Percentiles rank a stretch among this genome's conserved stretches.
Evolutionary conservation across 352 stramenopile genomes (phyloP).

Genomic region (Globisporangium uncinulatum): DNA sequence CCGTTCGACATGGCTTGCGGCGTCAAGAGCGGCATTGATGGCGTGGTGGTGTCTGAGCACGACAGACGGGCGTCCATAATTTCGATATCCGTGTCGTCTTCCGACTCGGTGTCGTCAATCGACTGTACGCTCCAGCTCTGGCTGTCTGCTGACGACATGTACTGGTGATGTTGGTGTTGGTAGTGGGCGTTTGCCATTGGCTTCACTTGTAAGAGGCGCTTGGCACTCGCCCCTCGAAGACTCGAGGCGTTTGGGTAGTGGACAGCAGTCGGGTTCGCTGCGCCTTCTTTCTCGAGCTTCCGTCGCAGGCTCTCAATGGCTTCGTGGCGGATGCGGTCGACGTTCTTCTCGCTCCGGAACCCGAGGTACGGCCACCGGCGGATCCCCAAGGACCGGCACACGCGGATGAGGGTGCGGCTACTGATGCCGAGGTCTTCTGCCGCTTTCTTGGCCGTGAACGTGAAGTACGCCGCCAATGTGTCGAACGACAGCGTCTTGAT

Average conservation of each 20-base stretch:
- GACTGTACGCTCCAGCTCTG: conserved; percentile 8
- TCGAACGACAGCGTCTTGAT: conserved; percentile 82
- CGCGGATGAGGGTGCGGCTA: conserved; percentile 69
- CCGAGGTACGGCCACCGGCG: conserved; percentile 74
- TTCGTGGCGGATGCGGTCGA: conserved; percentile 69
- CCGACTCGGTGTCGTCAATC: conserved; percentile 9
- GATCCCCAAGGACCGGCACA: conserved; percentile 71
- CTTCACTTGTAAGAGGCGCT: conserved; percentile 66
- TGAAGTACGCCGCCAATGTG: conserved; percentile 60
- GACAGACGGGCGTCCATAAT: conserved; percentile 5
- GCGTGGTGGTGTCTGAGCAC: neutral
- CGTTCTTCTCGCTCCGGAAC: conserved; percentile 77
- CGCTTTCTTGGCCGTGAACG: conserved; percentile 68
- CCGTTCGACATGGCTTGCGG: conserved; percentile 26
- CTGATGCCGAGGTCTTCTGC: conserved; percentile 72
- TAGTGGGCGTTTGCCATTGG: conserved; percentile 1
- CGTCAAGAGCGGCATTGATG: conserved; percentile 29
- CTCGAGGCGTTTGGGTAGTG: conserved; percentile 38
- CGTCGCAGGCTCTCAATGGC: conserved; percentile 71
- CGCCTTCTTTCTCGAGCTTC: conserved; percentile 53
- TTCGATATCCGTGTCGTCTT: conserved; percentile 10
- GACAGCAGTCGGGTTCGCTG: conserved; percentile 25
- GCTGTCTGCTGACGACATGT: conserved; percentile 8
- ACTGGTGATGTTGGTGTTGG: conserved; percentile 20
- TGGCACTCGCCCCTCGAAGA: conserved; percentile 62